Conservation (phyloP, 306 rosid species). For the Rubus parviflorus region DNA sequence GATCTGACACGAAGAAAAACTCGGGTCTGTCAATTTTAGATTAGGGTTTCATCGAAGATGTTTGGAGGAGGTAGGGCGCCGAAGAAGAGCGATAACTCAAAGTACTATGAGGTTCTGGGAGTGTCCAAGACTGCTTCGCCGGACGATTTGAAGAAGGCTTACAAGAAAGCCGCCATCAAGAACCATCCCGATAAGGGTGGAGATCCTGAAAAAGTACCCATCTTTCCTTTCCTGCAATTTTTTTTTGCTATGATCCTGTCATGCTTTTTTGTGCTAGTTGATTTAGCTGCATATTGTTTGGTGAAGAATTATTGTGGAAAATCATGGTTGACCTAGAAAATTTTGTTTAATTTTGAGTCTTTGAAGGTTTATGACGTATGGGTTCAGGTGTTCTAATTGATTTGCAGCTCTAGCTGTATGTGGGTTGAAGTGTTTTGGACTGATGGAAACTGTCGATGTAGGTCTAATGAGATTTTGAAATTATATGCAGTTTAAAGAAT, state of each 20-base stretch:
- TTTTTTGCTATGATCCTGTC: too few relatives aligned
- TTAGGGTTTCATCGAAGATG: constrained; percentile 31
- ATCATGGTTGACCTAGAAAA: not conserved
- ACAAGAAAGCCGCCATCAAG: constrained; percentile 82
- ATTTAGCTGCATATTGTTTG: not conserved
- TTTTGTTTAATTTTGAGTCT: not conserved
- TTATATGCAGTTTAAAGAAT: constrained; percentile 67
- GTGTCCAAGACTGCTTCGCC: constrained; percentile 70
- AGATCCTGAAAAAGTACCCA: constrained; percentile 67
- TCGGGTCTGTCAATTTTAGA: too few relatives aligned
- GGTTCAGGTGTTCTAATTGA: not conserved
- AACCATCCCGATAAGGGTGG: constrained; percentile 95
- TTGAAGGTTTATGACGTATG: too few relatives aligned
- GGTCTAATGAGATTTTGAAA: not conserved
- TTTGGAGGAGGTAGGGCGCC: constrained; percentile 59
- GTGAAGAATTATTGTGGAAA: too few relatives aligned
- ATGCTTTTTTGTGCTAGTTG: not conserved
- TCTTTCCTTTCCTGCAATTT: not conserved
- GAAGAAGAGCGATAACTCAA: constrained; percentile 70
- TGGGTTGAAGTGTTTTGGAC: not conserved
- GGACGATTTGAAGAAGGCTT: constrained; percentile 86
- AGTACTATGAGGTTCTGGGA: constrained; percentile 73
- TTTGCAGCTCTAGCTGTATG: not conserved
- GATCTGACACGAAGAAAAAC: too few relatives aligned
- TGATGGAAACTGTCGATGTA: not conserved